Evolutionary conservation across 345 rosid species (phyloP).

Genomic region (Geranium rotundifolium): DNA sequence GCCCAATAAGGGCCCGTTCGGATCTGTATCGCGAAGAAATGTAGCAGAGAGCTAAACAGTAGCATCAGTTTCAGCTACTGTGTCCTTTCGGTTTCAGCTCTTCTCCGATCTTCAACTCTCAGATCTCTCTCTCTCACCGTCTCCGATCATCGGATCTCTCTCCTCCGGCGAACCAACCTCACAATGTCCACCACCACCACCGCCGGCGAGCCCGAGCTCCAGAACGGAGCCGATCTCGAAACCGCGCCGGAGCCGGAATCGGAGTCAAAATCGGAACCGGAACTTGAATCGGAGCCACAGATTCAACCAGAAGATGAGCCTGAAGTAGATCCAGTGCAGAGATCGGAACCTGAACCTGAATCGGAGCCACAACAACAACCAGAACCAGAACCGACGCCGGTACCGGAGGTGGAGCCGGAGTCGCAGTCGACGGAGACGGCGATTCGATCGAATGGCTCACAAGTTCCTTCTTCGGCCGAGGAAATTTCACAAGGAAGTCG

Average conservation of each 20-base stretch:
- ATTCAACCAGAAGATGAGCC: constrained; percentile 11
- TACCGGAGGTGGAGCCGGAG: neutral
- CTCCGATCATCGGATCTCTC: neutral
- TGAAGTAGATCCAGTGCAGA: constrained; percentile 16
- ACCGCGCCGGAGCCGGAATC: constrained; percentile 13
- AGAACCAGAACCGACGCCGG: neutral
- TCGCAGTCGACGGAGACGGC: neutral
- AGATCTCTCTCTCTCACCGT: constrained; percentile 5
- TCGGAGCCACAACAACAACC: neutral
- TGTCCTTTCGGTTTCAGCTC: too few species aligned
- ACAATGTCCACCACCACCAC: constrained; percentile 29
- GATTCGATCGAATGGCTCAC: constrained; percentile 20
- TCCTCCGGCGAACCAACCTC: neutral
- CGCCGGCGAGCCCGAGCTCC: constrained; percentile 37
- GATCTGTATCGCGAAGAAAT: too few species aligned
- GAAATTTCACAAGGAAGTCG: constrained; percentile 57
- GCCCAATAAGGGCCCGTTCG: too few species aligned
- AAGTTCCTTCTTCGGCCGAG: constrained; percentile 14
- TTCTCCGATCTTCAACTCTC: neutral
- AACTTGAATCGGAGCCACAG: neutral
- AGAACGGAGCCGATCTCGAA: constrained; percentile 21
- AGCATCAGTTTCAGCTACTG: too few species aligned
- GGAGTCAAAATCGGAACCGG: constrained; percentile 6
- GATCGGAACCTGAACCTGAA: constrained; percentile 2
- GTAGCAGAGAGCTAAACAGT: too few species aligned